Conservation (phyloP, 2,329 filamentous ascomycete genomes). For the Talaromyces sp. region DNA sequence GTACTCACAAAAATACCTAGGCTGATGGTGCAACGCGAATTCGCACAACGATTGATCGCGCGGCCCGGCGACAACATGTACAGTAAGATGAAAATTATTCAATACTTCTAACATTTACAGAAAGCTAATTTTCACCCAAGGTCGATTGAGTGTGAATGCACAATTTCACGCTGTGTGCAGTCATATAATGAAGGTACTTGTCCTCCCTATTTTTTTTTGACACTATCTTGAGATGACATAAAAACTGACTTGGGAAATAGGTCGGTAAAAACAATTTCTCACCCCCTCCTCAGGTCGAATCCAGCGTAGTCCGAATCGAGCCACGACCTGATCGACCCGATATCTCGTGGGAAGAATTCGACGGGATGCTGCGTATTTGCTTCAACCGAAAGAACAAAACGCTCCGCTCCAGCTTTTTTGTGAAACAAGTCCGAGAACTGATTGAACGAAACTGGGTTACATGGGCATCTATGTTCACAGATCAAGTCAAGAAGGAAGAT, state of each 20-base stretch:
- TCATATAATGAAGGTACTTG: slow-evolving; percentile 42
- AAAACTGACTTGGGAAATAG: neutral
- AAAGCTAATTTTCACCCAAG: neutral
- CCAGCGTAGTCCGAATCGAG: slow-evolving; percentile 81
- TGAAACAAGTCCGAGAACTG: slow-evolving; percentile 36
- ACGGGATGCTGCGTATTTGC: slow-evolving; percentile 74
- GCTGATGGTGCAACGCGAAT: slow-evolving; percentile 96
- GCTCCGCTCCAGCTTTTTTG: slow-evolving; percentile 72
- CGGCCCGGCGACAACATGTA: slow-evolving; percentile 84
- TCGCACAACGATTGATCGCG: slow-evolving; percentile 83
- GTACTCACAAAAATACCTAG: slow-evolving; percentile 76
- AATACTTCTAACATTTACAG: neutral
- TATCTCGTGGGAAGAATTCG: slow-evolving; percentile 92
- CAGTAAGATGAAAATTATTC: slow-evolving; percentile 38
- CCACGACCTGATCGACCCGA: slow-evolving; percentile 80
- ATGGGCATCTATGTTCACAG: slow-evolving; percentile 11
- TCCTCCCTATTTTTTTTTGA: neutral
- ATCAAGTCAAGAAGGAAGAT: slow-evolving; percentile 8
- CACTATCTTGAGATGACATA: neutral
- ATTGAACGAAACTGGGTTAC: slow-evolving; percentile 12
- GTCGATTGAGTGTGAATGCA: slow-evolving; percentile 79
- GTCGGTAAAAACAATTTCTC: slow-evolving; percentile 96
- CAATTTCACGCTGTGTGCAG: slow-evolving; percentile 79
- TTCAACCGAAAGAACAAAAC: slow-evolving; percentile 92
- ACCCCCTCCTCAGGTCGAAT: slow-evolving; percentile 88